phyloP scores from a whole-genome alignment of 768 basidiomycete genomes.

The Favolaschia claudopus region DNA sequence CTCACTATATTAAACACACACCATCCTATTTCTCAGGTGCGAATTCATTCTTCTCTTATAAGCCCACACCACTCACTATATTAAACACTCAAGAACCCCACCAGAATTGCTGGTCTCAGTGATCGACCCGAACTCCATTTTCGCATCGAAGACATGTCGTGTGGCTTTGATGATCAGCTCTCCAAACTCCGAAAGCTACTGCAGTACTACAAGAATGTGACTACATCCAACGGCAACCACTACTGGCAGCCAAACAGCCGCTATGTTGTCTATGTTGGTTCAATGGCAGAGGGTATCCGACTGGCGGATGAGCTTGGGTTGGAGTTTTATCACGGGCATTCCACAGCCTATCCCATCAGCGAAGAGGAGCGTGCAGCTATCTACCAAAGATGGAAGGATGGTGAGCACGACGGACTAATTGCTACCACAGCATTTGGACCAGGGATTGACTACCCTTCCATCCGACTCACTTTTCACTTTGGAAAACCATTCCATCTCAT shows the following conservation, averaged over 20 bases:
- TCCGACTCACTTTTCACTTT: constrained; percentile 27
- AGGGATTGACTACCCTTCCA: constrained; percentile 32
- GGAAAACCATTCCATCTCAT: constrained; percentile 33
- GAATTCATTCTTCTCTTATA: too few relatives aligned
- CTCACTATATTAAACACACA: too few relatives aligned
- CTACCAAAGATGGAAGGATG: constrained; percentile 21
- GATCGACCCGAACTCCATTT: constrained; percentile 30
- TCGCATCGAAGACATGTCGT: background rate
- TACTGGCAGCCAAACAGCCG: background rate
- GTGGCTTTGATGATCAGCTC: background rate
- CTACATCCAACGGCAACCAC: accelerated
- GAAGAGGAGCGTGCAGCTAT: background rate
- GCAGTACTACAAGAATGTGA: too few relatives aligned
- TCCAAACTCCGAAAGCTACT: background rate
- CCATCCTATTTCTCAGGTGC: too few relatives aligned
- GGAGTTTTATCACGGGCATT: constrained; percentile 21
- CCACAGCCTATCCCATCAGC: background rate
- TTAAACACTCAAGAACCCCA: background rate
- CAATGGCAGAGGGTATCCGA: constrained; percentile 5
- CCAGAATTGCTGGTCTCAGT: background rate
- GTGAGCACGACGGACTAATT: constrained; percentile 8
- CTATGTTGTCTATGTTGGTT: constrained; percentile 16
- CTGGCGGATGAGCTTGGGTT: background rate
- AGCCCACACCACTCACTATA: too few relatives aligned
- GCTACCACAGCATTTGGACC: constrained; percentile 35